Base-by-base conservation (phyloP, 2,329 filamentous ascomycete genomes). In the Trichoderma arundinaceum region DNA sequence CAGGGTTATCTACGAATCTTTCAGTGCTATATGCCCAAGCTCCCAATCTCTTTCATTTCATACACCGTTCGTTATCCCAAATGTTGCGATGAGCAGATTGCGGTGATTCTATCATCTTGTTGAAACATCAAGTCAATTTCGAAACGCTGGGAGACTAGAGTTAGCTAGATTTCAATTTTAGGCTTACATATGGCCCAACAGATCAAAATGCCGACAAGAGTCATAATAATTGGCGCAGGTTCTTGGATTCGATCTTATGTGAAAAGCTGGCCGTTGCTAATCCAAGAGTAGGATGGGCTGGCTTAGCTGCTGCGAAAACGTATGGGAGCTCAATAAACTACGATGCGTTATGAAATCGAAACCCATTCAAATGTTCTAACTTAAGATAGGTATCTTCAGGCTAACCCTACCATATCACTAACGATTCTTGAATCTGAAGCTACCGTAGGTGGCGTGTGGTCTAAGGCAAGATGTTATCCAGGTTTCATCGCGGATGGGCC, bases 401-500 rank as follows among this genome's bases (percentile, higher is more conserved):
- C 15, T 1, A 39, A 60, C 19, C 57, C 57, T 39, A 7, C 17
- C 8, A 60, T 60, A 49, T 49, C 44, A 1, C 19, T 60, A 13
- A 60, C 8, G 1, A 49, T 60, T 3, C 44, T 60, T 3, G 57
- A 60, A 1, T 38, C 43, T 12, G 57, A 60, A 9, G 43, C 57
- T 22, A 60, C 44, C 17, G 57, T 60, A 17, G 57, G 57, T 7
- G 57, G 57, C 4, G 57, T 60, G 8, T 60, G 57, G 57, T 60
- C 57, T 43, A 60, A 60, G 33, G 44, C 57, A 39, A 49, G 57
- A 49, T 60, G 57, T 19, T 60, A 60, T 28, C 57, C 57, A 9
- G 57, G 57, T 13, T 60, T 60, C 44, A 60, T 60, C 28, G 57
- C 57, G 33, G 57, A 60, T 49, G 57, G 57, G 13, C 57, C 57